A percentile compares a stretch with the other conserved stretches of the same genome.
Conservation (phyloP, 1,284 basidiomycete species). For the Earliella scabrosa region DNA sequence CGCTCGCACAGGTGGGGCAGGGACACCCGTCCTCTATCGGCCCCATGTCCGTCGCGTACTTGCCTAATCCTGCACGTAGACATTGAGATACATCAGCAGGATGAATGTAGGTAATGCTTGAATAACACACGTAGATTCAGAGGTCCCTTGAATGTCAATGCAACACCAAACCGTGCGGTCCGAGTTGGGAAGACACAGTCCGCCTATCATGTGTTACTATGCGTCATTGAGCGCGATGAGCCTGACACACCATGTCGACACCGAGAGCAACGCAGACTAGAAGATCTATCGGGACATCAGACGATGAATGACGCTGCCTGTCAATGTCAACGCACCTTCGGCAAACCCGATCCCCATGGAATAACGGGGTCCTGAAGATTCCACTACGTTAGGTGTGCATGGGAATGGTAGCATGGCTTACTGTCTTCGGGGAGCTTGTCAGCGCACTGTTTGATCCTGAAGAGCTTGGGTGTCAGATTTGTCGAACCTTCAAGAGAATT, state of each 20-base stretch:
- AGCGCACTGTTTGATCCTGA: conserved; percentile 80
- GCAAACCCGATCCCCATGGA: conserved; percentile 90
- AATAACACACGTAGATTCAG: conserved; percentile 69
- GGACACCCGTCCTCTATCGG: conserved; percentile 78
- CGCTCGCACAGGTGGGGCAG: conserved; percentile 75
- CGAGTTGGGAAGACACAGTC: conserved; percentile 90
- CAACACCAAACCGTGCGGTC: conserved; percentile 87
- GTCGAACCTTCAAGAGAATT: background rate
- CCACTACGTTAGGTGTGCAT: background rate
- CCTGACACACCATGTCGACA: conserved; percentile 75
- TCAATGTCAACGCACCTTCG: conserved; percentile 62
- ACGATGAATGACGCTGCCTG: background rate
- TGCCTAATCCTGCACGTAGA: conserved; percentile 59
- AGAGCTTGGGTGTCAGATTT: conserved; percentile 19
- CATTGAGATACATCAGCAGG: background rate
- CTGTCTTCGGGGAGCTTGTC: conserved; percentile 74
- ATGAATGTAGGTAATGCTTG: background rate
- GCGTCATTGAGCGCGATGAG: background rate
- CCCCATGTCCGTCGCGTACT: conserved; percentile 67
- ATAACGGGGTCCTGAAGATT: conserved; percentile 71
- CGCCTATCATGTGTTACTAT: conserved; percentile 48
- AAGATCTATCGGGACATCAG: conserved; percentile 56
- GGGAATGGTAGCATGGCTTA: conserved; percentile 41
- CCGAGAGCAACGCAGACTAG: conserved; percentile 88
- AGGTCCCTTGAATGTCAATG: conserved; percentile 78